Evolutionary conservation across 805 yeast genomes (phyloP), one percentile per base, ranked within the genome.

Genomic region (Phaffomyces antillensis): DNA sequence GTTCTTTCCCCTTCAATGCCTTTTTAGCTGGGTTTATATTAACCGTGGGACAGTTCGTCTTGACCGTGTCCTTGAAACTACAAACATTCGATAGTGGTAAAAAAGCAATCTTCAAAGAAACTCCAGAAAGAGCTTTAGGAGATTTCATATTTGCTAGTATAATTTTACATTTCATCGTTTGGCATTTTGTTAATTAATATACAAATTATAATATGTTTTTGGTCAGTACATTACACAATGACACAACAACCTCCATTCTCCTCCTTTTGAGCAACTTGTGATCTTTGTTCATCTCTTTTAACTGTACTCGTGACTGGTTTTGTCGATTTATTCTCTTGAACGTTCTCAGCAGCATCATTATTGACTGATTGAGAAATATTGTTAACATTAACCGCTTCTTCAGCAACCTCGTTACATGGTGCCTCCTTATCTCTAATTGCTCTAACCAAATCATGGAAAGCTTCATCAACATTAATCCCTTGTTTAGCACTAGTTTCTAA

Each of bases 1-100:
- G 97, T 33, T 87, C 79, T 56, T 93, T 84, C 76, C 99, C 99
- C 16, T 93, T 93, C 76, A 93, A 93, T 66, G 98, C 96, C 23
- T 93, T 93, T 61, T 73, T 93, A 48, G 91, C 96, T 18, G 98
- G 98, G 1, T 93, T 93, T 61, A 77, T 84, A 44, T 71, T 88
- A 20, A 86, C 97, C 38, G 97, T 93, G 41, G 98, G 96, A 13
- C 98, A 93, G 65, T 93, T 93, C 63, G 98, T 93, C 24, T 75
- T 93, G 51, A 79, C 95, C 12, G 87, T 86, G 36, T 75, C 86
- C 49, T 70, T 93, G 58, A 75, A 98, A 59, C 73, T 91, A 58
- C 97, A 90, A 61, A 71, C 75, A 47, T 55, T 70, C 38, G 56
- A 59, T 42, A 10, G 13, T 11, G 12, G 15, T 28, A 72, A 70